phyloP scores from a whole-genome alignment of 768 basidiomycete species.

The Collybia mongolica region DNA sequence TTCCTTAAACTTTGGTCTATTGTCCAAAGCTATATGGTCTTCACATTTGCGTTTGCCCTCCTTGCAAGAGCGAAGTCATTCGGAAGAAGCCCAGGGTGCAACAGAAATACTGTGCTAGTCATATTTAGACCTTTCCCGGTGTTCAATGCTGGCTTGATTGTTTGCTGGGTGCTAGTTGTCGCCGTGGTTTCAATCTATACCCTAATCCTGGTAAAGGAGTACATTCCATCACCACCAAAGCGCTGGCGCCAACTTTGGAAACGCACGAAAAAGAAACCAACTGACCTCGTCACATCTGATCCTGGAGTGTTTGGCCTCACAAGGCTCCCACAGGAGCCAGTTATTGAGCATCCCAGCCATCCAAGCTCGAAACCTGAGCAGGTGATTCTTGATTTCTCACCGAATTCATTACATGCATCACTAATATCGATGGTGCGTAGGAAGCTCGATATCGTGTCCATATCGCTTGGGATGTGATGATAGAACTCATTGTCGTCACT shows the following conservation, averaged over 20 bases:
- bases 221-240: slow-evolving; percentile 10
- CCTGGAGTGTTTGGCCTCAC: too few relatives aligned
- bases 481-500: slow-evolving; percentile 8
- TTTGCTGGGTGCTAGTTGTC: slow-evolving; percentile 9
- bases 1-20: slow-evolving; percentile 14
- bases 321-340: background rate
- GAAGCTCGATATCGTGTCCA: slow-evolving; percentile 6
- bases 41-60: slow-evolving; percentile 14
- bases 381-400: background rate
- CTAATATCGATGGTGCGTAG: background rate
- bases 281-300: background rate
- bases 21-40: slow-evolving; percentile 16
- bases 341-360: background rate
- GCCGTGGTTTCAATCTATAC: slow-evolving; percentile 8
- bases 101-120: slow-evolving; percentile 11
- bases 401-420: too few relatives aligned
- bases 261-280: background rate
- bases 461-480: slow-evolving; percentile 12
- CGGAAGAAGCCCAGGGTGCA: slow-evolving; percentile 12
- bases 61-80: slow-evolving; percentile 10
- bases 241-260: slow-evolving; percentile 4
- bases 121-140: slow-evolving; percentile 15
- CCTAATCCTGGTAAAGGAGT: slow-evolving; percentile 9
- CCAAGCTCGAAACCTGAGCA: background rate
- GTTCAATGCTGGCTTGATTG: slow-evolving; percentile 7